Evolutionary conservation across 257 asterid genomes (phyloP).

Genomic region (Gentiana macrophylla): DNA sequence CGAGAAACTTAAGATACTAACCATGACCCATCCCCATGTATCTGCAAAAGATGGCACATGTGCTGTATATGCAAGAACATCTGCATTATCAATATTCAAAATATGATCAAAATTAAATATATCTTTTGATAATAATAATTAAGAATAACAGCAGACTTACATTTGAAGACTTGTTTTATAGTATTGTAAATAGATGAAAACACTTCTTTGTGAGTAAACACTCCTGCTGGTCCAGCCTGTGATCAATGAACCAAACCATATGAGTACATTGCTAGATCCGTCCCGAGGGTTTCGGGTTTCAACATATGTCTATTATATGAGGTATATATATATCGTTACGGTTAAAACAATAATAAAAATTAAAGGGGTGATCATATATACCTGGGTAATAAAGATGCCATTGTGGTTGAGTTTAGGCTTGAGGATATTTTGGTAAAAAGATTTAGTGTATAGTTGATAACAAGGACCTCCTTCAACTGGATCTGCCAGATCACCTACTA

Average conservation of each 20-base stretch:
- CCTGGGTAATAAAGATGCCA: conserved; percentile 95
- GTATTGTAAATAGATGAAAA: conserved; percentile 94
- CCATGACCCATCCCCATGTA: conserved; percentile 99
- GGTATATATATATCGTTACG: neutral
- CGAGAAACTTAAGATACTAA: conserved; percentile 20
- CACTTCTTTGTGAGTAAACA: conserved; percentile 82
- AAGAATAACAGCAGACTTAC: conserved; percentile 27
- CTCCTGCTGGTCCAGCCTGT: conserved; percentile 97
- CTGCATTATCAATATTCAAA: conserved; percentile 21
- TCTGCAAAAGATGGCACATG: conserved; percentile 97
- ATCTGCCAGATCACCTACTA: conserved; percentile 94
- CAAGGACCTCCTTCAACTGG: conserved; percentile 99
- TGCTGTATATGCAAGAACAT: conserved; percentile 87
- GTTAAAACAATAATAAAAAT: neutral
- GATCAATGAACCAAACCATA: neutral
- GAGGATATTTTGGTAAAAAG: conserved; percentile 65
- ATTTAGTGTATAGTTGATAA: conserved; percentile 78
- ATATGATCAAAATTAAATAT: too few species aligned
- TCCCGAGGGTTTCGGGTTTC: too few species aligned
- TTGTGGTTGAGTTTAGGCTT: conserved; percentile 68
- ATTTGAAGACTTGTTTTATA: conserved; percentile 77
- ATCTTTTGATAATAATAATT: too few species aligned
- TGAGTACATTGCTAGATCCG: too few species aligned
- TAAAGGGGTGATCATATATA: too few species aligned
- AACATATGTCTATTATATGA: too few species aligned